Evolutionary conservation across 129 eudicot genomes (phyloP).

Genomic region (Centaurea solstitialis): DNA sequence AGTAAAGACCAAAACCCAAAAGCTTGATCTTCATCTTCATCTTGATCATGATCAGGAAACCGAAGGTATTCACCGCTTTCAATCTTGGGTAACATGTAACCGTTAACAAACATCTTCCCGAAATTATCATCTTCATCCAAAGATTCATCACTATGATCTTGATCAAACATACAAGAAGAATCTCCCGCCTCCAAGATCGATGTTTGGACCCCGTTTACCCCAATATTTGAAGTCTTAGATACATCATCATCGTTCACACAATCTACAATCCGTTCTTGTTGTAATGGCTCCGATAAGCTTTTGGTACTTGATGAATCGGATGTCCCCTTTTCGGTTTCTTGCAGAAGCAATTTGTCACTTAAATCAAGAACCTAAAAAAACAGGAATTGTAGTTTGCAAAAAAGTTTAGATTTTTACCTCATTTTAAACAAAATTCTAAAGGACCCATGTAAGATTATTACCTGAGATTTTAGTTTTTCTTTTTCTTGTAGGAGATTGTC

Average conservation of each 20-base stretch:
- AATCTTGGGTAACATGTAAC: slow-evolving; percentile 40
- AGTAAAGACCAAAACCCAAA: slow-evolving; percentile 74
- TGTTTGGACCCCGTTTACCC: slow-evolving; percentile 34
- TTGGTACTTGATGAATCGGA: slow-evolving; percentile 32
- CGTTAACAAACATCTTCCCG: slow-evolving; percentile 37
- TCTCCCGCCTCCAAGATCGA: slow-evolving; percentile 55
- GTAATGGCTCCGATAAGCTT: slow-evolving; percentile 36
- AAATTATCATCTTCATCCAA: slow-evolving; percentile 62
- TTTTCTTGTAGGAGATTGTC: slow-evolving; percentile 68
- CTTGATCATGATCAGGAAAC: slow-evolving; percentile 31
- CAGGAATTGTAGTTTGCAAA: not conserved
- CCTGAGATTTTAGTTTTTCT: slow-evolving; percentile 78
- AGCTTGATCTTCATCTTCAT: slow-evolving; percentile 51
- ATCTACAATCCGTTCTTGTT: slow-evolving; percentile 40
- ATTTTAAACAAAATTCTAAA: not conserved
- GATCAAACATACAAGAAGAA: slow-evolving; percentile 58
- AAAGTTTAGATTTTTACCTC: not conserved
- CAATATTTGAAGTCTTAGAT: slow-evolving; percentile 26
- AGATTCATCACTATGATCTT: slow-evolving; percentile 65
- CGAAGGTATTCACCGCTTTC: slow-evolving; percentile 51
- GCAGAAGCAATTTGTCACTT: slow-evolving; percentile 50
- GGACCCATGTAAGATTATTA: slow-evolving; percentile 3
- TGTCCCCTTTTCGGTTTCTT: slow-evolving; percentile 43
- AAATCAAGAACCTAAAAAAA: slow-evolving; percentile 59
- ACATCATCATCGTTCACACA: slow-evolving; percentile 34